A percentile compares a stretch with the other conserved stretches of the same genome.
These are phyloP conservation scores for Fomitopsis betulina DNA, from an alignment of 1,284 basidiomycete genomes.

Conservation along the genomic window DNA sequence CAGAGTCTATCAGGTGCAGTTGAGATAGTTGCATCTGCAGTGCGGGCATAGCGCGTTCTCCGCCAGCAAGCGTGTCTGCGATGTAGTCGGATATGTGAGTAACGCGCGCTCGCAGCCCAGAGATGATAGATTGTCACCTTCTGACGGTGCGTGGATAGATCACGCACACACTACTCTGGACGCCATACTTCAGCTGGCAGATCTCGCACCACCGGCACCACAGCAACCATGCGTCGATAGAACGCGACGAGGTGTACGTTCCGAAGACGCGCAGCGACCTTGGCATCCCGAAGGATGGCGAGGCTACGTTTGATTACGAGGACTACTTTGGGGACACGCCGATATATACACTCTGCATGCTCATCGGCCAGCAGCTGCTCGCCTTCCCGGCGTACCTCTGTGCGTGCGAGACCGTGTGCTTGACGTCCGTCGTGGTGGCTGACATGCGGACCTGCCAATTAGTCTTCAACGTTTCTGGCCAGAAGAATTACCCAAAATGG, in stretches of 20 bases:
- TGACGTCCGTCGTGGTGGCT: not conserved
- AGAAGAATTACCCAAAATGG: conserved; percentile 63
- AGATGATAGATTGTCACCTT: not conserved
- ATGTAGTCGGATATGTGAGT: conserved; percentile 26
- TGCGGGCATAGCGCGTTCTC: conserved; percentile 30
- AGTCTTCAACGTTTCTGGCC: conserved; percentile 63
- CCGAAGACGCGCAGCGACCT: conserved; percentile 52
- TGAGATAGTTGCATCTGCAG: conserved; percentile 9
- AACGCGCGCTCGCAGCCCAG: not conserved
- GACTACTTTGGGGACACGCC: conserved; percentile 58
- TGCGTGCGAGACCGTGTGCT: conserved; percentile 20
- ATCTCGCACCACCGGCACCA: conserved; percentile 38
- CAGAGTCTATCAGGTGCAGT: not conserved
- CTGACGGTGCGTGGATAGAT: conserved; percentile 12
- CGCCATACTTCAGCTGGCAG: conserved; percentile 38
- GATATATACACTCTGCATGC: conserved; percentile 49
- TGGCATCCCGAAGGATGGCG: conserved; percentile 36
- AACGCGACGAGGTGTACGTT: conserved; percentile 59
- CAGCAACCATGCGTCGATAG: conserved; percentile 36
- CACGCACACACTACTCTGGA: conserved; percentile 30
- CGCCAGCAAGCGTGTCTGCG: conserved; percentile 18
- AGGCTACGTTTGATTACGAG: conserved; percentile 41
- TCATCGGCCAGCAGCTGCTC: conserved; percentile 61
- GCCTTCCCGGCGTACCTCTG: conserved; percentile 73
- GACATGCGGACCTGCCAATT: not conserved